Conservation (phyloP, 495 filamentous ascomycete species). For the Annulohypoxylon bovei region DNA sequence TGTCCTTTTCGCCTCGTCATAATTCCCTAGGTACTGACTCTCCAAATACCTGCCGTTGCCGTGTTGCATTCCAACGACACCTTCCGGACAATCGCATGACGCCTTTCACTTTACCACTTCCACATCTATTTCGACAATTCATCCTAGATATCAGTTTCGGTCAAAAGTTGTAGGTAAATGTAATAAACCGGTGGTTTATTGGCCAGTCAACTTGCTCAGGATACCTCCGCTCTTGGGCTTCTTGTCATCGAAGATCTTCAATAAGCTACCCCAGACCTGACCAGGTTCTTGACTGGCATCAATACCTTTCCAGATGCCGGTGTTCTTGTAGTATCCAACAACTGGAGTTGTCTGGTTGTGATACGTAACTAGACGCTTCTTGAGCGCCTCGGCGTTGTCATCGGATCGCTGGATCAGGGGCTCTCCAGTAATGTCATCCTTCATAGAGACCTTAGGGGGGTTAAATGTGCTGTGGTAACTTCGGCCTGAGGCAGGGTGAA, state of each 20-base stretch:
- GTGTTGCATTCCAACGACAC: constrained; percentile 11
- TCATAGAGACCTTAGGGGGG: constrained; percentile 94
- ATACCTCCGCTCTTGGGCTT: constrained; percentile 53
- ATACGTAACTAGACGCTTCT: constrained; percentile 93
- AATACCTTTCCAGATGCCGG: constrained; percentile 94
- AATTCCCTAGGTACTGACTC: constrained; percentile 13
- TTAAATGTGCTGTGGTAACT: constrained; percentile 99
- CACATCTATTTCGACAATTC: constrained; percentile 13
- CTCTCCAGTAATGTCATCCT: constrained; percentile 96
- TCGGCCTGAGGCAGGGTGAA: constrained; percentile 95
- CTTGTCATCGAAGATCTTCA: constrained; percentile 83
- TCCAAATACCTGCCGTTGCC: constrained; percentile 24
- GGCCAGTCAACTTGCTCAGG: constrained; percentile 58
- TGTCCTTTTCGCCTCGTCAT: constrained; percentile 26
- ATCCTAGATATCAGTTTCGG: not conserved
- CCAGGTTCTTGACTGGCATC: constrained; percentile 97
- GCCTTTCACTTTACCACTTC: constrained; percentile 5
- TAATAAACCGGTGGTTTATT: constrained; percentile 25
- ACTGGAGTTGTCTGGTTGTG: constrained; percentile 94
- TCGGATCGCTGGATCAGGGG: constrained; percentile 95
- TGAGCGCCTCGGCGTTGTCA: constrained; percentile 96
- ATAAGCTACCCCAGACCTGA: constrained; percentile 91
- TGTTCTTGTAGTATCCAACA: constrained; percentile 94
- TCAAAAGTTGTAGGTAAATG: constrained; percentile 3
- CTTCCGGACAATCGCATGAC: constrained; percentile 28